A percentile compares a stretch with the other conserved stretches of the same genome.
phyloP scores from a whole-genome alignment of 805 yeast genomes.

The Kluyveromyces starmeri region DNA sequence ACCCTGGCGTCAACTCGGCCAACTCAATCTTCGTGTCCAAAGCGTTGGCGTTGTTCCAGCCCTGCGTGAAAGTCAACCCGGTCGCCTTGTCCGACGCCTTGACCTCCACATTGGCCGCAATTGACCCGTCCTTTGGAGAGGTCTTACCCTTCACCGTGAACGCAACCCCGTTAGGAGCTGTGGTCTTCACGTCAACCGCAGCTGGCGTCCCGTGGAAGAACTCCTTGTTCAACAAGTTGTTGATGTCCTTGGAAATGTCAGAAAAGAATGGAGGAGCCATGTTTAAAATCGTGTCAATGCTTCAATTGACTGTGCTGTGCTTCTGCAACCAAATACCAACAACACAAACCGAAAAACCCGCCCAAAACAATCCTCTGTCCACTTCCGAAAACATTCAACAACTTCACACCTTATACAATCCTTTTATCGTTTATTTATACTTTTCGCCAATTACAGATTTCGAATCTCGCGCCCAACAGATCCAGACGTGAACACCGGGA shows the following conservation, averaged over 20 bases:
- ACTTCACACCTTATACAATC: no score
- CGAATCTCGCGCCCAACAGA: no score
- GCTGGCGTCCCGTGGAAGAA: conserved; percentile 89
- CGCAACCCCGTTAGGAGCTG: conserved; percentile 93
- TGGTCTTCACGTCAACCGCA: conserved; percentile 79
- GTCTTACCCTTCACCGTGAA: conserved; percentile 91
- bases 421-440: no score
- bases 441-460: no score
- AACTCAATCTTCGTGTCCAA: conserved; percentile 90
- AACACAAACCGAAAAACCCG: no score
- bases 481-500: no score
- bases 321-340: no score
- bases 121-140: conserved; percentile 65
- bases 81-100: conserved; percentile 87
- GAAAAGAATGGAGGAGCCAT: conserved; percentile 88
- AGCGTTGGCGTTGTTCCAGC: conserved; percentile 93
- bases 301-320: no score
- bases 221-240: conserved; percentile 82
- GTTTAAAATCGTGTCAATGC: no score
- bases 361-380: no score
- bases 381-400: no score
- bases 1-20: conserved; percentile 87
- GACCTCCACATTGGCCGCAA: conserved; percentile 84
- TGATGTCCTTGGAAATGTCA: conserved; percentile 87
- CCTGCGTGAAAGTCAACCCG: conserved; percentile 91